Percentiles rank a stretch among this genome's conserved stretches.
These are phyloP conservation scores for Epichloe sp. DNA, from an alignment of 2,329 filamentous ascomycete genomes.

Conservation along the genomic window DNA sequence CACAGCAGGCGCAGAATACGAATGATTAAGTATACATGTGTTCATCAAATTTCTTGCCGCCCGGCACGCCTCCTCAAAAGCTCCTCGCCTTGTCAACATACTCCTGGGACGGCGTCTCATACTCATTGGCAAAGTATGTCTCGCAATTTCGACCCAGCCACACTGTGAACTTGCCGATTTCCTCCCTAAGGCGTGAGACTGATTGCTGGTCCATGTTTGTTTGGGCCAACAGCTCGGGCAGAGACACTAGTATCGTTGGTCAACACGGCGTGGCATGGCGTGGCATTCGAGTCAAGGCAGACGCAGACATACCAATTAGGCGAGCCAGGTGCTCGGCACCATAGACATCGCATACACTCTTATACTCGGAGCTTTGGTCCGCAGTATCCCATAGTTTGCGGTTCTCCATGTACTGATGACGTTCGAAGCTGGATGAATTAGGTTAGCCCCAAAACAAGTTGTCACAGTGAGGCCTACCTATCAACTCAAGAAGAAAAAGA, in stretches of 20 bases:
- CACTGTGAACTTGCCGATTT: slow-evolving; percentile 70
- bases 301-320: slow-evolving; percentile 57
- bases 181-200: slow-evolving; percentile 75
- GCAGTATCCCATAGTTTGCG: slow-evolving; percentile 54
- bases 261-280: not conserved
- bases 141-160: slow-evolving; percentile 72
- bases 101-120: slow-evolving; percentile 58
- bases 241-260: slow-evolving; percentile 46
- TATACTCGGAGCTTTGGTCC: slow-evolving; percentile 52
- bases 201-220: slow-evolving; percentile 97
- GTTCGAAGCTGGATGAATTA: slow-evolving; percentile 57
- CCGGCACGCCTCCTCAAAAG: slow-evolving; percentile 17
- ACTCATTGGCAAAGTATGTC: slow-evolving; percentile 65
- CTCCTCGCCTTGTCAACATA: slow-evolving; percentile 56
- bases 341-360: slow-evolving; percentile 68
- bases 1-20: no score
- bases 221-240: slow-evolving; percentile 88
- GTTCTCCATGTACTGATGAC: slow-evolving; percentile 72
- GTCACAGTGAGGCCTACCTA: not conserved
- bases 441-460: not conserved
- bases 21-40: no score
- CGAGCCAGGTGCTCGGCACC: slow-evolving; percentile 85
- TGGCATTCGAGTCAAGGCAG: not conserved
- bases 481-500: not conserved
- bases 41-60: not conserved